Evolutionary conservation across 495 filamentous ascomycete species (phyloP).

Genomic region (Neurospora cerealis): DNA sequence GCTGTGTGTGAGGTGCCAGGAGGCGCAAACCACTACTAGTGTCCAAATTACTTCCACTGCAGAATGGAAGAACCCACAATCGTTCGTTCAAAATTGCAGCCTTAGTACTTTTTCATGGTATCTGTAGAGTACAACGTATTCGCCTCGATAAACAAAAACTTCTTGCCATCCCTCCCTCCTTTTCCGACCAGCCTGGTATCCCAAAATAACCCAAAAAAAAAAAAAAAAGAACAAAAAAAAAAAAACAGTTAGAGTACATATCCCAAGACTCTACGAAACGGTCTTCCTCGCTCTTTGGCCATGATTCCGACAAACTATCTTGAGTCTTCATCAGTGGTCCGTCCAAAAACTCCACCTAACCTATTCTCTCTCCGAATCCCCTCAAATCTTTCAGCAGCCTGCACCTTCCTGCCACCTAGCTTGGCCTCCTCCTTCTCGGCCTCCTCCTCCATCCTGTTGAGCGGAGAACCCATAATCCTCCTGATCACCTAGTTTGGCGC

Average conservation of each 20-base stretch:
- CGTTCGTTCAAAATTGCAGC: neutral
- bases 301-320: neutral
- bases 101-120: neutral
- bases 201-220: neutral
- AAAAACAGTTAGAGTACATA: neutral
- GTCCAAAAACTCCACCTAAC: neutral
- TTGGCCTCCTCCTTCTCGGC: neutral
- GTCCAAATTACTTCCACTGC: neutral
- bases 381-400: neutral
- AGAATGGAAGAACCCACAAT: neutral
- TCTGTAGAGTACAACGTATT: neutral
- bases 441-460: neutral
- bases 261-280: neutral
- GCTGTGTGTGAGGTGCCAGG: neutral
- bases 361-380: neutral
- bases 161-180: neutral
- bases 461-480: neutral
- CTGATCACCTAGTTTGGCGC: slow-evolving; percentile 12
- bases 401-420: neutral
- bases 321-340: neutral
- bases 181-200: neutral
- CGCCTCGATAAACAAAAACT: neutral
- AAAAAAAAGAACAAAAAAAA: neutral
- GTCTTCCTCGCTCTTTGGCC: neutral
- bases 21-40: neutral